Conservation (phyloP, 1,284 basidiomycete genomes). For the Malassezia nana region DNA sequence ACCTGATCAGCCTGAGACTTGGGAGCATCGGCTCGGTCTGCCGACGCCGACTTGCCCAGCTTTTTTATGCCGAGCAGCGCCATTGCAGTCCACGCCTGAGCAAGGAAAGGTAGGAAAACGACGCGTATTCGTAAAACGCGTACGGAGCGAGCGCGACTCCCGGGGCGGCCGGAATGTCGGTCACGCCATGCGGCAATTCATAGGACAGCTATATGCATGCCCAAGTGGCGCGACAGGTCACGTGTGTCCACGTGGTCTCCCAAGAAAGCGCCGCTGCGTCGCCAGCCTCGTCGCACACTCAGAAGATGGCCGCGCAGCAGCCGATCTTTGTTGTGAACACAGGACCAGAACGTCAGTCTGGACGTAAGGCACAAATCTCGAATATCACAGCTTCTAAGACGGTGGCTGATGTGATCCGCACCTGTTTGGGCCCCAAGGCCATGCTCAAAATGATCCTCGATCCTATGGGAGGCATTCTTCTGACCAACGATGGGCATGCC, state of each 20-base stretch:
- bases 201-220: background rate
- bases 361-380: constrained; percentile 88
- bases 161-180: background rate
- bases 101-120: background rate
- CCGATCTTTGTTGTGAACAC: constrained; percentile 55
- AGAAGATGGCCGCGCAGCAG: constrained; percentile 41
- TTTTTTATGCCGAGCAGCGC: background rate
- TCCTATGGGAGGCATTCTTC: constrained; percentile 46
- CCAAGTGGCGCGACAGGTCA: background rate
- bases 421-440: constrained; percentile 90
- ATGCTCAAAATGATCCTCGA: constrained; percentile 99
- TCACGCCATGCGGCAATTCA: background rate
- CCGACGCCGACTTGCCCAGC: background rate
- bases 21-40: background rate
- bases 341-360: constrained; percentile 81
- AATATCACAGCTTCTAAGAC: constrained; percentile 99
- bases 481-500: constrained; percentile 96
- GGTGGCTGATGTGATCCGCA: constrained; percentile 95
- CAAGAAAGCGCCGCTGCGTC: background rate
- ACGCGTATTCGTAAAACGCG: background rate
- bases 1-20: background rate
- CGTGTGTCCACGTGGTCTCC: background rate
- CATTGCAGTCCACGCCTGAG: background rate
- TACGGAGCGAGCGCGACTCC: background rate
- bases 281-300: background rate